These are phyloP conservation scores for Sphaerobolus stellatus DNA, from an alignment of 1,284 basidiomycete species.

Conservation along the genomic window DNA sequence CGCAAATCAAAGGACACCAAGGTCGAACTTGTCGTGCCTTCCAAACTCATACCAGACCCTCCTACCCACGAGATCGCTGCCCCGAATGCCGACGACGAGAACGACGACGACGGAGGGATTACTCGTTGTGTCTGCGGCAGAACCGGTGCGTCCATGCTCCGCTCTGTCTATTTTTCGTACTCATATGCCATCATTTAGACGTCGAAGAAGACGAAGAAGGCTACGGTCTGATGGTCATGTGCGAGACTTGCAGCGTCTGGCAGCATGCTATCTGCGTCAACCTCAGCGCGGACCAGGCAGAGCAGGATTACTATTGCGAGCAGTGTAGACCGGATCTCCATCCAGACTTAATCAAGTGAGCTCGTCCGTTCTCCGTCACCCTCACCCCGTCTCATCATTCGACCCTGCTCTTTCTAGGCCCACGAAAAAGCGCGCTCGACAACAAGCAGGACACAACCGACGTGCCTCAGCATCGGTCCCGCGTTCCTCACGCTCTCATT, in stretches of 20 bases:
- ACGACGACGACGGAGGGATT: conserved; percentile 71
- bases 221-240: conserved; percentile 88
- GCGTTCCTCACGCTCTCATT: conserved; percentile 73
- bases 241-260: conserved; percentile 97
- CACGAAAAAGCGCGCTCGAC: conserved; percentile 60
- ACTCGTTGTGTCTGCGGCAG: conserved; percentile 95
- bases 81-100: conserved; percentile 51
- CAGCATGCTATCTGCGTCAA: conserved; percentile 98
- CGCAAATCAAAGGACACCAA: conserved; percentile 61
- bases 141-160: conserved; percentile 60
- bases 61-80: conserved; percentile 34
- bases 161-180: conserved; percentile 6
- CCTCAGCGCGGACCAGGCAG: conserved; percentile 79
- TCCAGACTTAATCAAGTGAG: conserved; percentile 71
- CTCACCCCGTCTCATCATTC: conserved; percentile 15
- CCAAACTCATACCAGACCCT: conserved; percentile 27
- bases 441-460: conserved; percentile 49
- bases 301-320: conserved; percentile 91
- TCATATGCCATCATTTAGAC: conserved; percentile 34
- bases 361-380: conserved; percentile 16
- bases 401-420: conserved; percentile 43
- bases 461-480: conserved; percentile 35
- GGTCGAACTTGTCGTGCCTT: conserved; percentile 12
- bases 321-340: conserved; percentile 89
- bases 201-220: conserved; percentile 69